Evolutionary conservation across 192 early-diverging fungal species (phyloP).

Genomic region (Backusella sp.): DNA sequence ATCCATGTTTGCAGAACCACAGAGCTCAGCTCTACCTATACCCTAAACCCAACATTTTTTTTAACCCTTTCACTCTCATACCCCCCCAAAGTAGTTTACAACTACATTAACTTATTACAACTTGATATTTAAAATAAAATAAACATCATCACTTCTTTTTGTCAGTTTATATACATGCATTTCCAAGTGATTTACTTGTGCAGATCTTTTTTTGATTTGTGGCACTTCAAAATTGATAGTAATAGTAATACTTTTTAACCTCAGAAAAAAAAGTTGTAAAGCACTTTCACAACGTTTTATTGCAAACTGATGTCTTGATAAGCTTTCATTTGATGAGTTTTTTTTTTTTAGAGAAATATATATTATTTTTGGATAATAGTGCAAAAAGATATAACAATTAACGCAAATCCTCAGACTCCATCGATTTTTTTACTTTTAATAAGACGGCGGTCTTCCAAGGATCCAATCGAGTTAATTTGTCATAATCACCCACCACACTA

Average conservation of each 20-base stretch:
- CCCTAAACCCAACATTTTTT: not conserved
- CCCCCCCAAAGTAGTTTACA: not conserved
- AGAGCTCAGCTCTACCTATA: not conserved
- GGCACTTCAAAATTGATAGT: not conserved
- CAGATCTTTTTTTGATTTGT: not conserved
- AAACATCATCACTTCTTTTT: not conserved
- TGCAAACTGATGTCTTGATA: not conserved
- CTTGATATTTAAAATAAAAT: no score
- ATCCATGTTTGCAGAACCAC: not conserved
- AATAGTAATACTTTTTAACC: not conserved
- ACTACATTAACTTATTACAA: not conserved
- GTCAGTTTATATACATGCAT: not conserved
- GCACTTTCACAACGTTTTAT: not conserved
- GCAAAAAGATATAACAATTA: not conserved
- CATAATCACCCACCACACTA: slow-evolving; percentile 76
- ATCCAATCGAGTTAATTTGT: slow-evolving; percentile 89
- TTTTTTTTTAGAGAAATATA: not conserved
- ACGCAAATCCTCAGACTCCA: slow-evolving; percentile 41
- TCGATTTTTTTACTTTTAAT: slow-evolving; percentile 84
- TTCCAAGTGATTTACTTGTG: not conserved
- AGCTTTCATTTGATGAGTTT: not conserved
- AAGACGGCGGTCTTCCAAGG: slow-evolving; percentile 95
- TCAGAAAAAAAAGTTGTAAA: not conserved
- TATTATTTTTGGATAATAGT: not conserved
- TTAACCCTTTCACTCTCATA: no score